A percentile compares a stretch with the other conserved stretches of the same genome.
These are phyloP conservation scores for Rhododendron henanense DNA, from an alignment of 148 eudicot genomes.

Conservation along the genomic window DNA sequence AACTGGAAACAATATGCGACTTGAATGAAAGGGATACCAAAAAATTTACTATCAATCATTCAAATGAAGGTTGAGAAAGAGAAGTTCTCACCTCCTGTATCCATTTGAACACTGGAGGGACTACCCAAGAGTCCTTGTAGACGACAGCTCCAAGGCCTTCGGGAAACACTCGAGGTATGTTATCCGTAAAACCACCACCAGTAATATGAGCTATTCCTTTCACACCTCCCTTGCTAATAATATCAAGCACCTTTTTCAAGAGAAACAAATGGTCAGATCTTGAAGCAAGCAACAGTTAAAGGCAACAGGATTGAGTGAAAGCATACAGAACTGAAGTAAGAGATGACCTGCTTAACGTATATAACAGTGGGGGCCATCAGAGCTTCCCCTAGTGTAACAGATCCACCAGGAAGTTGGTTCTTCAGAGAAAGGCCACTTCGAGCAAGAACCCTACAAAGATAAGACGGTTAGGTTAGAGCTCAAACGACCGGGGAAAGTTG, in stretches of 20 bases:
- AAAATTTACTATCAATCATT: neutral
- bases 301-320: neutral
- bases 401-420: slow-evolving; percentile 62
- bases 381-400: slow-evolving; percentile 70
- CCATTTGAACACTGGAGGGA: slow-evolving; percentile 94
- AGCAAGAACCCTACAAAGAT: slow-evolving; percentile 54
- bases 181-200: slow-evolving; percentile 96
- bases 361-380: slow-evolving; percentile 91
- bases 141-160: slow-evolving; percentile 87
- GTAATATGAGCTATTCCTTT: slow-evolving; percentile 97
- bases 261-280: slow-evolving; percentile 2
- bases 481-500: neutral
- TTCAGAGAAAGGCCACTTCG: slow-evolving; percentile 57
- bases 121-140: slow-evolving; percentile 57
- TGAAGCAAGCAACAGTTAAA: neutral
- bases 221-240: slow-evolving; percentile 80
- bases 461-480: neutral
- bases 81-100: slow-evolving; percentile 64
- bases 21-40: neutral
- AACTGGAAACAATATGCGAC: too few species aligned
- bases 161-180: slow-evolving; percentile 88
- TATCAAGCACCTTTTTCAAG: slow-evolving; percentile 67
- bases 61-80: neutral
- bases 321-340: neutral
- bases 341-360: slow-evolving; percentile 80